Conservation (phyloP, 2,329 filamentous ascomycete species). For the Tolypocladium endophyticum region DNA sequence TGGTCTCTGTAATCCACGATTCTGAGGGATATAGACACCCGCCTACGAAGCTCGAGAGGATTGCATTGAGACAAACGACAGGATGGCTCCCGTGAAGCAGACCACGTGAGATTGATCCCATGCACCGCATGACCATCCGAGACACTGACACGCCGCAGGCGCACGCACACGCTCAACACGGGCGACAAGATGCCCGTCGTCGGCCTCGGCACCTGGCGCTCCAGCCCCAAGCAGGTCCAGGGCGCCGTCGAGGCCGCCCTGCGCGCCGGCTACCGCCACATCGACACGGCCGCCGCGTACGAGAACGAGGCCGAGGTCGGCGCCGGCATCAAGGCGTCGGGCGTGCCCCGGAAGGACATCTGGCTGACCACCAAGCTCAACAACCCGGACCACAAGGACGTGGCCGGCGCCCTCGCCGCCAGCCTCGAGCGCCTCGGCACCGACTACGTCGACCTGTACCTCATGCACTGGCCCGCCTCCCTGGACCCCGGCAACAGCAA, state of each 20-base stretch:
- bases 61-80: neutral
- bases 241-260: constrained; percentile 62
- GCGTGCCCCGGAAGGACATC: constrained; percentile 54
- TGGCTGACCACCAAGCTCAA: constrained; percentile 75
- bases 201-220: constrained; percentile 74
- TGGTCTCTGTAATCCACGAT: neutral
- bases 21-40: neutral
- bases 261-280: constrained; percentile 60
- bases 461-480: constrained; percentile 63
- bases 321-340: constrained; percentile 51
- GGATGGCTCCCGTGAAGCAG: constrained; percentile 4
- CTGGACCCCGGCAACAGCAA: constrained; percentile 50
- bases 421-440: constrained; percentile 50
- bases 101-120: neutral
- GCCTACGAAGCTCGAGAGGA: neutral
- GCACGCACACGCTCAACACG: constrained; percentile 59
- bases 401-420: constrained; percentile 47
- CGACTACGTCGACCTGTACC: constrained; percentile 60
- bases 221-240: constrained; percentile 55
- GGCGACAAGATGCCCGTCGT: constrained; percentile 70
- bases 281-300: constrained; percentile 69
- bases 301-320: constrained; percentile 65
- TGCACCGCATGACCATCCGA: neutral
- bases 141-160: constrained; percentile 4
- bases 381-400: constrained; percentile 67